Conservation (phyloP, 2,329 filamentous ascomycete species). For the Alternaria sp. region DNA sequence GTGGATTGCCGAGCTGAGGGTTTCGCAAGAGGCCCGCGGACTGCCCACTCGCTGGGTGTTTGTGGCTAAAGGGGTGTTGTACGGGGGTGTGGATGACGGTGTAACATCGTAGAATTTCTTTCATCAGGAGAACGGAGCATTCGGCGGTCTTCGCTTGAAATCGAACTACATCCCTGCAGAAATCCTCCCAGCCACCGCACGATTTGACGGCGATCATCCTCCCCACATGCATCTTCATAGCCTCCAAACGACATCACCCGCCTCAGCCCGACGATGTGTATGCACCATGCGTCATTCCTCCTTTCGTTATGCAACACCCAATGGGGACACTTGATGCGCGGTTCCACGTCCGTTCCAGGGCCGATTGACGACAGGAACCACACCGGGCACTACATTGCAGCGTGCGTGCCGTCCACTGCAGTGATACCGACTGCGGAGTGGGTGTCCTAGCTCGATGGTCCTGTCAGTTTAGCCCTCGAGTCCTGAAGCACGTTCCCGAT, state of each 20-base stretch:
- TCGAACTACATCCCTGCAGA: conserved; percentile 25
- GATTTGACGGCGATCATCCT: conserved; percentile 41
- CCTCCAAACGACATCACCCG: conserved; percentile 30
- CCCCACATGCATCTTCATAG: conserved; percentile 30
- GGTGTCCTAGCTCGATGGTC: conserved; percentile 27
- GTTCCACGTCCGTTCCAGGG: conserved; percentile 10
- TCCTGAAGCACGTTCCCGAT: conserved; percentile 30
- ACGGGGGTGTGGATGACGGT: conserved; percentile 35
- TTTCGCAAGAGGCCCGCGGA: conserved; percentile 13
- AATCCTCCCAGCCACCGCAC: conserved; percentile 44
- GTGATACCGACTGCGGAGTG: conserved; percentile 40
- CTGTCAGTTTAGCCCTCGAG: conserved; percentile 34
- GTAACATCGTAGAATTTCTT: conserved; percentile 49
- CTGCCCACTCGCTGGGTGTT: conserved; percentile 21
- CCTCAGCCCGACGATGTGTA: conserved; percentile 13
- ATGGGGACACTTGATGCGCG: conserved; percentile 4
- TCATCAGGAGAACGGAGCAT: conserved; percentile 29
- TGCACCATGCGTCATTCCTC: conserved; percentile 12
- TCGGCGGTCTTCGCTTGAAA: conserved; percentile 26
- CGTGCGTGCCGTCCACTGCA: conserved; percentile 26
- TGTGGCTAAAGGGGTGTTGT: conserved; percentile 40
- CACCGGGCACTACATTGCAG: conserved; percentile 4
- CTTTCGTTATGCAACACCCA: conserved; percentile 6
- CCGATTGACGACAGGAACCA: conserved; percentile 6
- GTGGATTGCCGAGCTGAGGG: conserved; percentile 27